Percentiles rank a stretch among this genome's conserved stretches.
phyloP scores from a whole-genome alignment of 257 asterid genomes.

The Echium plantagineum region DNA sequence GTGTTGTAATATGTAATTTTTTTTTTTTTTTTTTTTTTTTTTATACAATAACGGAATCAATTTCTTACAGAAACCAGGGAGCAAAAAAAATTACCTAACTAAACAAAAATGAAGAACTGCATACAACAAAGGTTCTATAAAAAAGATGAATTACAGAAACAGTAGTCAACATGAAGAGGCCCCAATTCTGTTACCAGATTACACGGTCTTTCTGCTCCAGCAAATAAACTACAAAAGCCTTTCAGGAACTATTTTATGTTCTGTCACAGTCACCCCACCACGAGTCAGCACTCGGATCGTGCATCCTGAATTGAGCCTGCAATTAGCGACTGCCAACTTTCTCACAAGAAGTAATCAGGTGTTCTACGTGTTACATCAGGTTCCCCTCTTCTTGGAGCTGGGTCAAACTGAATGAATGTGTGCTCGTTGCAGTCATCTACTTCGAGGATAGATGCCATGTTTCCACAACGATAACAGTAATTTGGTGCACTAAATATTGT shows the following conservation, averaged over 20 bases:
- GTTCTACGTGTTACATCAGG: conserved; percentile 94
- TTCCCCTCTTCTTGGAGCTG: conserved; percentile 98
- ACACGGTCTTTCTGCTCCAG: conserved; percentile 22
- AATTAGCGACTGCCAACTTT: conserved; percentile 18
- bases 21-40: no score
- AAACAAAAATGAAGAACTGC: no score
- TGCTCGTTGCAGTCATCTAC: conserved; percentile 85
- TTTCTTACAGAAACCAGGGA: no score
- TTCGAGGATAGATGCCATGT: conserved; percentile 95
- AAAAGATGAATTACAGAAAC: conserved; percentile 11
- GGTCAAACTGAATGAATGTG: conserved; percentile 93
- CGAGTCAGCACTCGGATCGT: conserved; percentile 12
- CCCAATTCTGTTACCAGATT: conserved; percentile 19
- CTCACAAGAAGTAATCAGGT: conserved; percentile 89
- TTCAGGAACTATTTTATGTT: conserved; percentile 1
- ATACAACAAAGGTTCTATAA: no score
- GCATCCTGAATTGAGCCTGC: conserved; percentile 9
- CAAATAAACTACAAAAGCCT: conserved; percentile 10
- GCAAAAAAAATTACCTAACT: no score
- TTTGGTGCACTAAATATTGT: no score
- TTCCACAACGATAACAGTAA: no score
- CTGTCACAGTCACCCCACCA: conserved; percentile 9
- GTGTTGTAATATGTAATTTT: no score
- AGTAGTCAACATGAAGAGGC: no score
- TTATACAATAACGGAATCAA: no score